These are phyloP conservation scores for Phytophthora melonis DNA, from an alignment of 352 stramenopile species.

Conservation along the genomic window DNA sequence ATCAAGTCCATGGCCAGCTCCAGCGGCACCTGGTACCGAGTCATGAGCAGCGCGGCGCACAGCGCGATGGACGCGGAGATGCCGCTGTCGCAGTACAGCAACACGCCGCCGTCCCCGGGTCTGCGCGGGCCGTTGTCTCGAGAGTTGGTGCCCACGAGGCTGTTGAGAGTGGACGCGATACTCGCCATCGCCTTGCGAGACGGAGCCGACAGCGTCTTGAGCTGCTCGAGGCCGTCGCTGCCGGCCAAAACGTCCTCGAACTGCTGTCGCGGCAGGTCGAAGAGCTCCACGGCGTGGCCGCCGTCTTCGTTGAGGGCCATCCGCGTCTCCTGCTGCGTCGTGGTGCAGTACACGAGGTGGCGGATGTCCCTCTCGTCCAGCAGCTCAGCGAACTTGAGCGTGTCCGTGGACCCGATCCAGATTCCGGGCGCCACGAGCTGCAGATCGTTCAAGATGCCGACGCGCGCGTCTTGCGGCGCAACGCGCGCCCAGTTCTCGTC, in stretches of 20 bases:
- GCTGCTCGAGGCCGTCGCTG: conserved; percentile 3
- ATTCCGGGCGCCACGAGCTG: conserved; percentile 44
- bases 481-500: conserved; percentile 20
- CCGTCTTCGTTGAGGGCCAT: conserved; percentile 2
- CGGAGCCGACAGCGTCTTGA: conserved; percentile 1
- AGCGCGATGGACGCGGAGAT: conserved; percentile 38
- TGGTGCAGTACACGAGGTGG: conserved; percentile 25
- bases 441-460: conserved; percentile 39
- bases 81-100: conserved; percentile 49
- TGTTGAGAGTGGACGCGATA: conserved; percentile 7
- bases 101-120: conserved; percentile 5
- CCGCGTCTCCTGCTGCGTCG: conserved; percentile 6
- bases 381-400: conserved; percentile 23
- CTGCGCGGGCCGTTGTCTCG: too few species aligned
- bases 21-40: conserved; percentile 39
- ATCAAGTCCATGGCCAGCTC: conserved; percentile 27
- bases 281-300: conserved; percentile 10
- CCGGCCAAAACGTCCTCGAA: conserved; percentile 11
- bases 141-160: neutral
- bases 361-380: conserved; percentile 12
- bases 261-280: conserved; percentile 24
- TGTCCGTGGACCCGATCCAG: conserved; percentile 46
- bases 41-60: conserved; percentile 49
- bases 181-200: conserved; percentile 12
- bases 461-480: conserved; percentile 11